Conservation (phyloP, 768 basidiomycete genomes). For the Lactarius akahatsu region DNA sequence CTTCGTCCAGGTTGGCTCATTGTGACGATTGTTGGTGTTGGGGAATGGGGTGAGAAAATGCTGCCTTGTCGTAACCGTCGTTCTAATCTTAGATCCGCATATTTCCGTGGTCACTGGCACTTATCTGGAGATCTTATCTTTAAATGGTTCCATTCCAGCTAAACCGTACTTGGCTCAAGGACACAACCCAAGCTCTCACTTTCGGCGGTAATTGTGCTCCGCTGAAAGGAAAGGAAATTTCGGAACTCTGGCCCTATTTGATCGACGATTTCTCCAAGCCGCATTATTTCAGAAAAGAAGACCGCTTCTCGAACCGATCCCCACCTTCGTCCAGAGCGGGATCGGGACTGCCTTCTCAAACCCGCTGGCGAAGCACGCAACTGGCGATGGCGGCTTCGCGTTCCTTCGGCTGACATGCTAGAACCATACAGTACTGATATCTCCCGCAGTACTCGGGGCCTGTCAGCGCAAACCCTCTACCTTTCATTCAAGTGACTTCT, state of each 20-base stretch:
- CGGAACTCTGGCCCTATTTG: conserved; percentile 1
- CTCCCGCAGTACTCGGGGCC: not conserved
- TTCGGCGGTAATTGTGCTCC: conserved; percentile 7
- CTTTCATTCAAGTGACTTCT: not conserved
- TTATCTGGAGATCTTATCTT: not conserved
- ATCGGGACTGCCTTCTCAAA: conserved; percentile 9
- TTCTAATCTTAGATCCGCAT: conserved; percentile 1
- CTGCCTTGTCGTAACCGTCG: conserved; percentile 2
- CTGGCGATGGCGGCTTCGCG: not conserved
- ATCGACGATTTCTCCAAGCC: conserved; percentile 20
- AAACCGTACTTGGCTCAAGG: not conserved
- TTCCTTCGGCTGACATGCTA: not conserved
- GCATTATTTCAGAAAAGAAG: conserved; percentile 3
- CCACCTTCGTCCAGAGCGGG: conserved; percentile 10
- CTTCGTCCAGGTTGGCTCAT: conserved; percentile 31
- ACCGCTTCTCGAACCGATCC: conserved; percentile 18
- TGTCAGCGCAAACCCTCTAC: not conserved
- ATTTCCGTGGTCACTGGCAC: not conserved
- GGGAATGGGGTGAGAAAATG: conserved; percentile 6
- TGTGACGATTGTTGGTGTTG: not conserved
- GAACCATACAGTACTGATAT: not conserved
- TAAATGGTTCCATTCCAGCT: not conserved
- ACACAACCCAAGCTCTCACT: not conserved
- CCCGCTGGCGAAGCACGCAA: not conserved
- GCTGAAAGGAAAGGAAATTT: not conserved